These are phyloP conservation scores for Suhomyces emberorum DNA, from an alignment of 805 yeast species.

Conservation along the genomic window DNA sequence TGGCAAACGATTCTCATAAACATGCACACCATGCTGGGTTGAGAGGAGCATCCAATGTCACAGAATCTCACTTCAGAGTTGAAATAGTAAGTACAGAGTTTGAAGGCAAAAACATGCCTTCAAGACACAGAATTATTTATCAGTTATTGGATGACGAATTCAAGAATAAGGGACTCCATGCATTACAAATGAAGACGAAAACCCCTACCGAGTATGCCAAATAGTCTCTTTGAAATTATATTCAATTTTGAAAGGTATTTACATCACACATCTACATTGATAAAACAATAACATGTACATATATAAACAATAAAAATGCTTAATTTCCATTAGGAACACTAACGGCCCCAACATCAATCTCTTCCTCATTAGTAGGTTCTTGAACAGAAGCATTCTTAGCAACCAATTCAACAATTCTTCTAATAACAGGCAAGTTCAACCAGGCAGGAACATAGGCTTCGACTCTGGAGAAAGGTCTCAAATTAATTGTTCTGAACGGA, in stretches of 20 bases:
- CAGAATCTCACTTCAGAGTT: conserved; percentile 81
- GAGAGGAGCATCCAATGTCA: conserved; percentile 63
- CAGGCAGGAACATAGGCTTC: conserved; percentile 95
- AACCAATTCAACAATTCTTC: conserved; percentile 84
- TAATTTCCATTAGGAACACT: background rate
- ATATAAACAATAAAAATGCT: background rate
- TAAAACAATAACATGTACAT: background rate
- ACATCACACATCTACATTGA: too few relatives aligned
- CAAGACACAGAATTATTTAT: conserved; percentile 77
- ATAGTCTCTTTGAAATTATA: too few relatives aligned
- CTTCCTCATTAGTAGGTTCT: conserved; percentile 31
- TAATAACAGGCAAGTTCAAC: conserved; percentile 83
- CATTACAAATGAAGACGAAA: conserved; percentile 79
- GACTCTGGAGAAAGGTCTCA: conserved; percentile 74
- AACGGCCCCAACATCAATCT: background rate
- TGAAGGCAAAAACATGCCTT: conserved; percentile 60
- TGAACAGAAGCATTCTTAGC: conserved; percentile 78
- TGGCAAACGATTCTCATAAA: conserved; percentile 80
- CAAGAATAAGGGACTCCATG: conserved; percentile 72
- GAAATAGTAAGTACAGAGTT: conserved; percentile 70
- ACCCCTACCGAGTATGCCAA: conserved; percentile 38
- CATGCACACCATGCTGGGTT: conserved; percentile 87
- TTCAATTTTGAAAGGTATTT: too few relatives aligned
- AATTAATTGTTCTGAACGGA: conserved; percentile 72
- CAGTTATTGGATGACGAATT: conserved; percentile 68